Evolutionary conservation across 805 yeast genomes (phyloP), one percentile per base, ranked within the genome.

Genomic region (Candida loeiensis): DNA sequence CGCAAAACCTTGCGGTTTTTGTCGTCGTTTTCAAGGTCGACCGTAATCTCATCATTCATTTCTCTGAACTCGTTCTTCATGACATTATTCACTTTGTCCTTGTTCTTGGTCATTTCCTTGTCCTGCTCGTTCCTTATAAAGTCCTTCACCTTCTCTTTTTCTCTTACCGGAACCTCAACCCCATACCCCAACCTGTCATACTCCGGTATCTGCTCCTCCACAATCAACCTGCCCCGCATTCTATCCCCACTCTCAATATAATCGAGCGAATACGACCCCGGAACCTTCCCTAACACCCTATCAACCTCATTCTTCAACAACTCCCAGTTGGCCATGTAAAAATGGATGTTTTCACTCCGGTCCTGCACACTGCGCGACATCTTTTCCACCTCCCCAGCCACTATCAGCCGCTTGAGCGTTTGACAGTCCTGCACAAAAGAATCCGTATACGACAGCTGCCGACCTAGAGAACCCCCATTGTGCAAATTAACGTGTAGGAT

Each of bases 1-100:
- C 90, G 71, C 15, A 87, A 61, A 1, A 88, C 82, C 51, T 82
- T 83, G 40, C 95, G 63, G 55, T 87, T 85, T 50, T 78, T 79
- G 55, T 86, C 95, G 45, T 80, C 83, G 39, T 72, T 70, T 2
- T 7, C 12, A 9, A 7, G 37, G 15, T 44, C 49, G 20, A 43
- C 49, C 20, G 45, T 13, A 25, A 25, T 8, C 19, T 28, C 18
- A 5, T 4, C 18, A 13, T n/a, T n/a, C n/a, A 21, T 9, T 6
- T 21, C 24, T 45, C 18, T 57, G 29, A 26, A 26, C 5, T 26
- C 29, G 9, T 21, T 6, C 12, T n/a, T n/a, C n/a, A n/a, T n/a
- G n/a, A n/a, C n/a, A n/a, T n/a, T n/a, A n/a, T n/a, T n/a, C n/a
- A n/a, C n/a, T n/a, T n/a, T n/a, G n/a, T n/a, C n/a, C n/a, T n/a